Evolutionary conservation across 257 asterid genomes (phyloP), one percentile per base, ranked within the genome.

Genomic region (Gentiana straminea): DNA sequence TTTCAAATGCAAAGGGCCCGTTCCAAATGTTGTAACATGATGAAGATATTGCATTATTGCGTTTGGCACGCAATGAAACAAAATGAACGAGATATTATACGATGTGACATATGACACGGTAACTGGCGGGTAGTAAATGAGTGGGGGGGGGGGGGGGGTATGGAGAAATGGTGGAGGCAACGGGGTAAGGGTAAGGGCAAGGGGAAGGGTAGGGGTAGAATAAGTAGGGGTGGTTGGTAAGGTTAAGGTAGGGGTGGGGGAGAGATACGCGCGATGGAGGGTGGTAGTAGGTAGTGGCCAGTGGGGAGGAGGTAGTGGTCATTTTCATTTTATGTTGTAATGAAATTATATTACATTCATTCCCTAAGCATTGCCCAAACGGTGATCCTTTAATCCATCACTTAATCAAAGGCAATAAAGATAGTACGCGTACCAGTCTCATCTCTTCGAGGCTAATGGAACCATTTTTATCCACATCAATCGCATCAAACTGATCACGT

Each of bases 361-460:
- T 24, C 24, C 24, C 24, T 24, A 32, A 3, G 65, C 13, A 24
- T 4, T 13, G 32, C n/a, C 24, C 36, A 39, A 58, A 15, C 12
- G 3, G 41, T 38, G n/a, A n/a, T 32, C 44, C 6, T n/a, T 9
- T 4, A 13, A 1, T 47, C 24, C 33, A 10, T 52, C 34, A 41
- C 33, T 13, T 24, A 24, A 24, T 10, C 37, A 11, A 49, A 15
- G 24, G 48, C 3, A 24, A 24, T 24, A 24, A 24, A 24, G 24
- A 24, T 24, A 24, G 24, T 24, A 24, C 24, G 38, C 13, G 35
- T 58, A 84, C 97, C 91, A 79, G 94, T 76, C 97, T 81, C 97
- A 90, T 90, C 79, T 90, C 97, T 63, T 90, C 97, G 35, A 90
- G 96, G 68, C 86, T 90, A 66, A 90, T 90, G 72, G 74, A 73